These are phyloP conservation scores for Zasmidium citrigriseum DNA, from an alignment of 2,329 filamentous ascomycete genomes.

Conservation along the genomic window DNA sequence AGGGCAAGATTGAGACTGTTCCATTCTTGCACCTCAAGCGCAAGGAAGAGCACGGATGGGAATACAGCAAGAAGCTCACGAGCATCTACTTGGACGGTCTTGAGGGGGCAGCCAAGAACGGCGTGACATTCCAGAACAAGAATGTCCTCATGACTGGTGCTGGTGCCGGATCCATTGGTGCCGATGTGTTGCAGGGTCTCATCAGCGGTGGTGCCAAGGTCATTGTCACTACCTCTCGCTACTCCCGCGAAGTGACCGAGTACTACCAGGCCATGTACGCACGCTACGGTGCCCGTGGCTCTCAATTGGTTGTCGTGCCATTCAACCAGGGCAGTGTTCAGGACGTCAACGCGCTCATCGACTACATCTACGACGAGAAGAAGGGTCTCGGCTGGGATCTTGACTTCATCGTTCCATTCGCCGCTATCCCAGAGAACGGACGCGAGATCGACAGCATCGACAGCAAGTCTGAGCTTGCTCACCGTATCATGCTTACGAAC, in stretches of 20 bases:
- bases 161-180: conserved; percentile 95
- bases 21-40: conserved; percentile 97
- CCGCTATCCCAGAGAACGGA: conserved; percentile 95
- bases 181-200: conserved; percentile 91
- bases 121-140: conserved; percentile 91
- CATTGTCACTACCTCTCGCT: conserved; percentile 92
- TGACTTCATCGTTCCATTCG: conserved; percentile 93
- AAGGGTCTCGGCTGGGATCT: conserved; percentile 97
- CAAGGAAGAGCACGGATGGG: conserved; percentile 91
- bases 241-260: conserved; percentile 95
- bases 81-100: conserved; percentile 89
- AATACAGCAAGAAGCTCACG: conserved; percentile 99
- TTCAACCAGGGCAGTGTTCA: conserved; percentile 99
- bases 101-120: conserved; percentile 81
- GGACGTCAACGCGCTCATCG: conserved; percentile 87
- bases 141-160: conserved; percentile 98
- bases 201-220: conserved; percentile 97
- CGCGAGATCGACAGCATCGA: conserved; percentile 96
- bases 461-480: conserved; percentile 95
- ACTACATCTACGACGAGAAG: conserved; percentile 97
- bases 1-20: conserved; percentile 92
- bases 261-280: conserved; percentile 99
- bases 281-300: conserved; percentile 87
- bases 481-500: conserved; percentile 99
- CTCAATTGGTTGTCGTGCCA: conserved; percentile 94